A percentile compares a stretch with the other conserved stretches of the same genome.
Conservation (phyloP, 2,329 filamentous ascomycete genomes). For the Tolypocladium tropicale region DNA sequence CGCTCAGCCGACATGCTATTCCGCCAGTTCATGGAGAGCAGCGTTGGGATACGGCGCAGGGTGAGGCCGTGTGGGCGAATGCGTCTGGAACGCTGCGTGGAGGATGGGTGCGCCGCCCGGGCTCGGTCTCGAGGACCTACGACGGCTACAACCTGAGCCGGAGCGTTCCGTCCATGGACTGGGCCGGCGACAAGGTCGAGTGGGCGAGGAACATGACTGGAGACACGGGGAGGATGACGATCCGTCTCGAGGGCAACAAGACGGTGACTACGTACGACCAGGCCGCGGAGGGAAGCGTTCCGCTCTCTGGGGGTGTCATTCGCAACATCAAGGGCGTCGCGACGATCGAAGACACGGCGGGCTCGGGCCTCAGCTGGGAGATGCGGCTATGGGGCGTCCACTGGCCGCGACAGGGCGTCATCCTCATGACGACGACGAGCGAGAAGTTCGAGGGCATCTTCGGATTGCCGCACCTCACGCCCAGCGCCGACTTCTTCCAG, state of each 20-base stretch:
- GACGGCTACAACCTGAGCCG: slow-evolving; percentile 52
- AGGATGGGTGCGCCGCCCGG: slow-evolving; percentile 56
- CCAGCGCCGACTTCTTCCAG: slow-evolving; percentile 44
- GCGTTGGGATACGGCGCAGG: slow-evolving; percentile 25
- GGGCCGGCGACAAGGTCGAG: slow-evolving; percentile 44
- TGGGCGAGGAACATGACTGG: slow-evolving; percentile 81
- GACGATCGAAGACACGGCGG: slow-evolving; percentile 61
- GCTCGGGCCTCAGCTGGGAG: slow-evolving; percentile 62
- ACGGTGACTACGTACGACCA: slow-evolving; percentile 35
- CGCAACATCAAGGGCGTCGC: slow-evolving; percentile 62
- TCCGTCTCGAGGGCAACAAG: slow-evolving; percentile 52
- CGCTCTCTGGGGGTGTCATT: slow-evolving; percentile 40
- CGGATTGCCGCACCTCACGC: slow-evolving; percentile 71
- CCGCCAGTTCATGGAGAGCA: slow-evolving; percentile 30
- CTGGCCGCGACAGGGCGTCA: slow-evolving; percentile 68
- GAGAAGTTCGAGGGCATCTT: slow-evolving; percentile 93
- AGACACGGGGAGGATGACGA: slow-evolving; percentile 52
- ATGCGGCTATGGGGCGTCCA: slow-evolving; percentile 76
- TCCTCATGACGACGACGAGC: slow-evolving; percentile 80
- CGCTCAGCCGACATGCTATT: slow-evolving; percentile 46
- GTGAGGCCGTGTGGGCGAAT: slow-evolving; percentile 58
- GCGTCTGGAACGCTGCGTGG: slow-evolving; percentile 68
- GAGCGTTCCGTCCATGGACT: slow-evolving; percentile 55
- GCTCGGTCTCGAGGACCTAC: slow-evolving; percentile 33
- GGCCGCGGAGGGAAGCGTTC: slow-evolving; percentile 18